Base-by-base conservation (phyloP, 768 basidiomycete genomes). In the Lentinula edodes region DNA sequence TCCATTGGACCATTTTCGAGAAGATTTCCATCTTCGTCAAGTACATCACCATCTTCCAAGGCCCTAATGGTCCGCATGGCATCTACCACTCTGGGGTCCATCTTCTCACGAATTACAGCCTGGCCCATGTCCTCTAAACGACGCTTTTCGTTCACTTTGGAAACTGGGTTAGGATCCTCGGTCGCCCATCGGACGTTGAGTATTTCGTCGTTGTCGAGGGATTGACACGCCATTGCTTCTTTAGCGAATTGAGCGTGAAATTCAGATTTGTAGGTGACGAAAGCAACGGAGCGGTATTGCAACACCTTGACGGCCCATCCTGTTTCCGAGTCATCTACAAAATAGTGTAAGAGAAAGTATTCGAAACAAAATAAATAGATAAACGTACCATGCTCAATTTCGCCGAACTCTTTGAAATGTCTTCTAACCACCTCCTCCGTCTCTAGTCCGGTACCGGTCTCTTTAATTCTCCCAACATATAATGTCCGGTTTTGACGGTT, bases 161-260 rank as follows among this genome's bases (percentile, higher is more conserved):
- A 87, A 0, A 85, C 86, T 0, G 96, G 97, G 71, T 99, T 99
- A 0, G 97, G 97, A 72, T 99, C 97, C 70, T 97, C 96, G 0
- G 96, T 98, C 39, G 97, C 97, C 97, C 97, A 99, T 52, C 96
- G 89, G 57, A 98, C 95, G 73, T 99, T 99, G 63, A 98, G 82
- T 63, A 98, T 95, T 70, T 99, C 97, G 71, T 97, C 95, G 67
- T 93, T 91, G 71, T 98, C 97, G 65, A 98, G 80, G 16, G 92
- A 95, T 74, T 99, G 97, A 73, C 95, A 95, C 15, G 96, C 93
- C 97, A 99, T 99, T 0, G 96, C 86, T 73, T 99, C 97, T 71
- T 97, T 97, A 16, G 97, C 97, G 71, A 99, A 99, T 69, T 95
- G 92, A 3, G 93, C 97, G 67, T 87, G 77, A 53, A 90, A 70